Conservation (phyloP, 352 stramenopile genomes). For the Globisporangium viniferum region DNA sequence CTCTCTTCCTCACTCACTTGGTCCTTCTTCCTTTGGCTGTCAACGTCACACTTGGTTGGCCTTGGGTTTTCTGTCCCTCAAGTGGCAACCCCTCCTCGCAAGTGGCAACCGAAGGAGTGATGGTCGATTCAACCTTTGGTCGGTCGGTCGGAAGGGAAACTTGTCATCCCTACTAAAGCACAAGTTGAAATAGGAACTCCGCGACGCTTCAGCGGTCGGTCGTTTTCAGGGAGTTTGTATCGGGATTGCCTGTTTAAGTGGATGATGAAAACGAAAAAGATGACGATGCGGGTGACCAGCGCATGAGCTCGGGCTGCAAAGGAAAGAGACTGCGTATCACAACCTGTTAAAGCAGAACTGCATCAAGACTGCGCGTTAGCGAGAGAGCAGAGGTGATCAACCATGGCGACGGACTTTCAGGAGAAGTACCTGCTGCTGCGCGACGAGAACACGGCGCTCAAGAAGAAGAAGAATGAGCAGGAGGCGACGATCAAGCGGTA, state of each 20-base stretch:
- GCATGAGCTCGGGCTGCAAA: neutral
- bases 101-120: constrained; percentile 3
- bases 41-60: constrained; percentile 24
- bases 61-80: constrained; percentile 16
- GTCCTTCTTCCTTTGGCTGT: constrained; percentile 9
- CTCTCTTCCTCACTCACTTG: constrained; percentile 4
- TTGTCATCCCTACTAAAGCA: neutral
- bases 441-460: constrained; percentile 83
- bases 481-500: constrained; percentile 87
- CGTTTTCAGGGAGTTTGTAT: constrained; percentile 4
- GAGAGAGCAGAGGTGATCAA: constrained; percentile 14
- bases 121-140: neutral
- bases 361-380: neutral
- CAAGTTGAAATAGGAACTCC: neutral
- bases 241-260: neutral
- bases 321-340: neutral
- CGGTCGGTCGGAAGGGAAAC: constrained; percentile 5
- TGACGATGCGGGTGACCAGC: neutral
- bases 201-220: constrained; percentile 13
- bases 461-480: constrained; percentile 92
- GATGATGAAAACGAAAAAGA: neutral
- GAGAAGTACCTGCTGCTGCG: constrained; percentile 82
- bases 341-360: neutral
- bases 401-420: constrained; percentile 68
- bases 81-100: constrained; percentile 4